A percentile compares a stretch with the other conserved stretches of the same genome.
Conservation (phyloP, 805 yeast species). For the Candida jianshihensis region DNA sequence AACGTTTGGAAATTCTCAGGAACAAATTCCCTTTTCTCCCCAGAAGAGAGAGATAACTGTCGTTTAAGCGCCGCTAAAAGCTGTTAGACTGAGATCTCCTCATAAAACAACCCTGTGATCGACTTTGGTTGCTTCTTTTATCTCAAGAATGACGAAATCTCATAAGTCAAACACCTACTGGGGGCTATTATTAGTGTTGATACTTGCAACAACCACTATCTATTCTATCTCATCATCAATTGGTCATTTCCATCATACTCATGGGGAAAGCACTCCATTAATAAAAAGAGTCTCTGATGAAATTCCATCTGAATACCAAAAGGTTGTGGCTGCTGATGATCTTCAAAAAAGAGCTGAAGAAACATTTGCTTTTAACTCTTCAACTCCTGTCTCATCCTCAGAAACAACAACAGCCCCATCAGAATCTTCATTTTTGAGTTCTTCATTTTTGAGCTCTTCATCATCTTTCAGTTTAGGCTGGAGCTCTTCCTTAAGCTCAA, state of each 20-base stretch:
- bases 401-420: conserved; percentile 2
- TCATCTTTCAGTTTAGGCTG: background rate
- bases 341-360: conserved; percentile 2
- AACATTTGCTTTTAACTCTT: background rate
- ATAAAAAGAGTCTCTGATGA: background rate
- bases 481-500: background rate
- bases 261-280: background rate
- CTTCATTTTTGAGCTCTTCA: too few relatives aligned
- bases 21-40: too few relatives aligned
- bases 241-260: background rate
- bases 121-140: too few relatives aligned
- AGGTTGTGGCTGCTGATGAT: background rate
- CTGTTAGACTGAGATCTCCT: too few relatives aligned
- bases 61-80: too few relatives aligned
- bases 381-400: background rate
- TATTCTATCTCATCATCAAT: background rate
- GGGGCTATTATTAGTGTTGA: background rate
- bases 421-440: conserved; percentile 1
- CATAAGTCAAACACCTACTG: background rate
- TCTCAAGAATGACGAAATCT: too few relatives aligned
- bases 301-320: background rate
- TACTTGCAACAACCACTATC: background rate
- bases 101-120: too few relatives aligned
- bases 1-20: too few relatives aligned
- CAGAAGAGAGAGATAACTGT: too few relatives aligned